Evolutionary conservation across 441 rosid genomes (phyloP), one percentile per base, ranked within the genome.

Genomic region (Aleurites moluccanus): DNA sequence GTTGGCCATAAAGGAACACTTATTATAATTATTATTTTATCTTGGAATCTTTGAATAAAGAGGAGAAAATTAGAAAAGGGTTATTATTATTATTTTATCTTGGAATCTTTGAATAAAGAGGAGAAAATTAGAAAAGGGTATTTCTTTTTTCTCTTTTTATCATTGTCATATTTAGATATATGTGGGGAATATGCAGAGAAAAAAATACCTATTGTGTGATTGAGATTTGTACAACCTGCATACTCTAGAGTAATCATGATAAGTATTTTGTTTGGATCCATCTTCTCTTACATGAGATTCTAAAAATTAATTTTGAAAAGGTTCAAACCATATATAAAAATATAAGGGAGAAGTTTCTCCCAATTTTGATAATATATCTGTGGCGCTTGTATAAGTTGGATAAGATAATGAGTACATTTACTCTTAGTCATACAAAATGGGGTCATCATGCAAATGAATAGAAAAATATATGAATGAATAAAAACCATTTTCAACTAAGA

Each of bases 281-380:
- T 71, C 10, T 60, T 53, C 10, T 30, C 53, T 57, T 3, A 57
- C 25, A 6, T 71, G 78, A 73, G 77, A 82, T 73, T 67, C 55
- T 50, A 61, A 77, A 38, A 38, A 38, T 55, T 38, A 66, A 71
- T 38, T 55, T 47, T 42, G 13, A 82, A 70, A 2, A 15, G 60
- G 68, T 42, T 73, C 64, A 67, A 69, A 66, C 75, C 67, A 64
- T 44, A 64, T 0, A 68, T 50, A 59, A 2, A 45, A 11, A 38
- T 38, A 38, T 38, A 38, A 38, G 40, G 68, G 3, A n/a, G 50
- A 16, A 50, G n/a, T 16, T 50, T 14, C 57, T 62, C 33, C 30
- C 77, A 38, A 63, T 30, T 70, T 69, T 59, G 87, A 80, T 82
- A 81, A 80, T 69, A 45, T 67, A 73, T 77, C n/a, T 77, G 87